Conservation (phyloP, 371 early-diverging fungal species). For the Batkoa obscura region DNA sequence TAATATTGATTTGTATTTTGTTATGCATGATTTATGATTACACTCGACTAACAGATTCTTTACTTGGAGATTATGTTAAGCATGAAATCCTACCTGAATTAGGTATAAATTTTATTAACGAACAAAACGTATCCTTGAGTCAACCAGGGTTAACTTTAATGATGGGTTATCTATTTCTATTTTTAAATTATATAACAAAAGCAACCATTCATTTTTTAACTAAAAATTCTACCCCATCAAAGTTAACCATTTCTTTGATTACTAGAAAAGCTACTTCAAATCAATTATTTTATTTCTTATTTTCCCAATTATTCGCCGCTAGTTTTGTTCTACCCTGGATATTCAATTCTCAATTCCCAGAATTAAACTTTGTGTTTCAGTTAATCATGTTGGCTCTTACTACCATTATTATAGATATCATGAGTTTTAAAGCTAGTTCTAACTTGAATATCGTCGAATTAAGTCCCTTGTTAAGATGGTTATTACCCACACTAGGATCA, state of each 20-base stretch:
- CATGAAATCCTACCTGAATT: conserved; percentile 1
- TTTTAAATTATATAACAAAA: background rate
- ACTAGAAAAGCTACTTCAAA: background rate
- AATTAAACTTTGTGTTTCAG: background rate
- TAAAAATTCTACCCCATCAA: background rate
- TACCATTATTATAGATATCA: background rate
- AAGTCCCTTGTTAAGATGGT: background rate
- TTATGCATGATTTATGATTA: too few species aligned
- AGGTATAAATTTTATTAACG: background rate
- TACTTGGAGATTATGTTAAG: background rate
- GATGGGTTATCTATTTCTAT: background rate
- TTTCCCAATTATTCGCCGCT: background rate
- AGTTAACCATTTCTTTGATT: background rate
- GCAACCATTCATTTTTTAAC: background rate
- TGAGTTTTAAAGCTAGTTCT: background rate
- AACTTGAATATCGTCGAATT: background rate
- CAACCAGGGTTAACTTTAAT: background rate
- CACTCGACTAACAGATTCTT: background rate
- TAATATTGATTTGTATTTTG: background rate
- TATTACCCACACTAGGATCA: background rate
- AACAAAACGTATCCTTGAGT: background rate
- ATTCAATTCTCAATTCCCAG: too few species aligned
- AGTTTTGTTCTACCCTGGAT: background rate
- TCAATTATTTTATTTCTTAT: background rate
- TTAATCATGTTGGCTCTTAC: background rate